phyloP scores from a whole-genome alignment of 306 rosid species.

The cucumber (Cucumis sativus) region Cucumber_9930_V3 NC_026657.2:40816501-40817000 shows the following conservation, averaged over 20 bases:
- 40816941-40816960: not conserved
- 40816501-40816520: not conserved
- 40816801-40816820: not conserved
- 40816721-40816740: not conserved
- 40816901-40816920: not conserved
- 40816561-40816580: not conserved
- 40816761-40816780: not conserved
- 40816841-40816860: not conserved
- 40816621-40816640: not conserved
- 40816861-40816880: not conserved
- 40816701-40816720: not conserved
- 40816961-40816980: not conserved
- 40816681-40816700: not conserved
- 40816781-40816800: not conserved
- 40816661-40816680: not conserved
- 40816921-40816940: not conserved
- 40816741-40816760: not conserved
- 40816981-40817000: not conserved
- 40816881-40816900: not conserved
- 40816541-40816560: not conserved
- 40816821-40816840: not conserved
- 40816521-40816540: not conserved
- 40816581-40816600: not conserved
- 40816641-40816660: not conserved
- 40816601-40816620: not conserved